Evolutionary conservation across 75 land plant genomes (phyloP).

Genomic region (Ceratopteris richardii): DNA sequence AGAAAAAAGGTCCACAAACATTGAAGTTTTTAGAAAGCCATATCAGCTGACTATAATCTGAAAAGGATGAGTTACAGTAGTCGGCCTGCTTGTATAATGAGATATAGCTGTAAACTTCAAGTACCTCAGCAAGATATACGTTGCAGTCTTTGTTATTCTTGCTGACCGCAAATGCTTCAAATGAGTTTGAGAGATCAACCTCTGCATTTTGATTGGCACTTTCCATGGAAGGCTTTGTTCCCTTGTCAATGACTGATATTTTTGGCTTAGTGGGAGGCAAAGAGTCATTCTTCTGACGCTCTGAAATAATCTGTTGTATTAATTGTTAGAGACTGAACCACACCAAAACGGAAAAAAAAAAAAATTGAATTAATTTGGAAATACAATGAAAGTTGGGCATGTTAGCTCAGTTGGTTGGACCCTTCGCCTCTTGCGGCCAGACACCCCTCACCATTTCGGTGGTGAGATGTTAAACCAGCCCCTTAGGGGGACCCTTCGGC

Average conservation of each 20-base stretch:
- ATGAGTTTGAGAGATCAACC: conserved; percentile 19
- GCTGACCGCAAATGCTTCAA: conserved; percentile 14
- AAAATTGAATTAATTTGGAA: no score
- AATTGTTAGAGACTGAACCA: not conserved
- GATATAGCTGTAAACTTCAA: not conserved
- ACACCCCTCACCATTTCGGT: no score
- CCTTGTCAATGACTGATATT: conserved; percentile 4
- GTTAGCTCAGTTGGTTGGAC: not conserved
- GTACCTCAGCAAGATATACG: conserved; percentile 67
- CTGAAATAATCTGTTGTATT: conserved; percentile 30
- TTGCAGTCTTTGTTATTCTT: conserved; percentile 29
- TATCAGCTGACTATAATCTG: not conserved
- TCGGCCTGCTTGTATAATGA: no score
- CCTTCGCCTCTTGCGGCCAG: no score
- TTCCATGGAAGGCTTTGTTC: conserved; percentile 17
- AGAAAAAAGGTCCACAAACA: not conserved
- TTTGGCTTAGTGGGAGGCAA: conserved; percentile 21
- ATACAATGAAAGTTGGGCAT: no score
- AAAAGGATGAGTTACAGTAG: no score
- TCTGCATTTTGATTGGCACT: conserved; percentile 4
- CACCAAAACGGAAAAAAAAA: not conserved
- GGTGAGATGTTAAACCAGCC: no score
- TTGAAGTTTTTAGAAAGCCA: not conserved
- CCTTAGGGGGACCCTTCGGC: no score
- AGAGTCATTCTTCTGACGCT: conserved; percentile 60